A percentile compares a stretch with the other conserved stretches of the same genome.
Evolutionary conservation across 73 alveolate species (phyloP).

Genomic region (Tetrahymena thermophila): DNA sequence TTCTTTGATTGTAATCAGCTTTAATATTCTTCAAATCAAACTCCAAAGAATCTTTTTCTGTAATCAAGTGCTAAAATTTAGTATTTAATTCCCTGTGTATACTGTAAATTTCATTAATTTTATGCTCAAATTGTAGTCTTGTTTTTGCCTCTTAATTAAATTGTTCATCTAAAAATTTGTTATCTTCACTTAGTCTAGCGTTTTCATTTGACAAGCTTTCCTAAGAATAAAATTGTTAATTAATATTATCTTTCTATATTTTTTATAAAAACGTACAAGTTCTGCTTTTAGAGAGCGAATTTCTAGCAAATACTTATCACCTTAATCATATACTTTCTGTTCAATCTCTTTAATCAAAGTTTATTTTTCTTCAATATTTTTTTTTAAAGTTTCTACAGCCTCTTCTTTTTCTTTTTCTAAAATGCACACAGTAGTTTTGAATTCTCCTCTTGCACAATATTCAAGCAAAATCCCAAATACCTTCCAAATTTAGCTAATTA

Average conservation of each 20-base stretch:
- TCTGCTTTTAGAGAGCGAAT: neutral
- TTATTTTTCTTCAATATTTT: neutral
- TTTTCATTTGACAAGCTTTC: neutral
- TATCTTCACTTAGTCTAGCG: neutral
- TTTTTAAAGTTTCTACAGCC: neutral
- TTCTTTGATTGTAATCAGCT: neutral
- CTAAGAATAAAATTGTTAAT: neutral
- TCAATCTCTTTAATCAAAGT: neutral
- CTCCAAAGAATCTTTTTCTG: neutral
- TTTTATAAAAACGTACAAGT: neutral
- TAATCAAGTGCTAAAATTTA: neutral
- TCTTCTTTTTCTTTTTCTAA: neutral
- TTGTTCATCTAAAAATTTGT: neutral
- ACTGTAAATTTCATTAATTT: neutral
- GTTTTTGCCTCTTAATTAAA: neutral
- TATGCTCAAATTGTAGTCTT: neutral
- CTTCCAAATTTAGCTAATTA: conserved; percentile 47
- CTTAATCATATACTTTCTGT: neutral
- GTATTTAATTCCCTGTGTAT: neutral
- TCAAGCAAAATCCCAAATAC: conserved; percentile 60
- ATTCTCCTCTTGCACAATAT: conserved; percentile 41
- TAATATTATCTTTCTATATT: neutral
- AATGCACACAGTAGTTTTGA: neutral
- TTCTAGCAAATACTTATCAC: neutral
- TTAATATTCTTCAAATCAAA: neutral